phyloP scores from a whole-genome alignment of 2,329 filamentous ascomycete genomes.

The Nemania diffusa region DNA sequence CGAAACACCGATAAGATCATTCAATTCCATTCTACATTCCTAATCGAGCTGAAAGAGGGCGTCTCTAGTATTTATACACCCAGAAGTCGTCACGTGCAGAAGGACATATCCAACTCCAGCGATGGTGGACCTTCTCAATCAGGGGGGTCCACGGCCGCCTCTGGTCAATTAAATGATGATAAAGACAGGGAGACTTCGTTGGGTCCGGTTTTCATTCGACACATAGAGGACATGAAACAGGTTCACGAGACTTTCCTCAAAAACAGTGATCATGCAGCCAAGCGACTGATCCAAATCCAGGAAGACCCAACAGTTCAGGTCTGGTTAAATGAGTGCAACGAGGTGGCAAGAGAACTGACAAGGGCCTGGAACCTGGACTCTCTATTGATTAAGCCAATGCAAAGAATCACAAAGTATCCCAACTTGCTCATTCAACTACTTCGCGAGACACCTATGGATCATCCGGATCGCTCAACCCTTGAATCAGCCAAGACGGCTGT shows the following conservation, averaged over 20 bases:
- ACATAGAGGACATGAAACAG: slow-evolving; percentile 69
- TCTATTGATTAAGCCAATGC: slow-evolving; percentile 95
- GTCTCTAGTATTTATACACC: slow-evolving; percentile 83
- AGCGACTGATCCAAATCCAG: slow-evolving; percentile 70
- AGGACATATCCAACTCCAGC: slow-evolving; percentile 56
- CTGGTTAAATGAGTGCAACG: slow-evolving; percentile 93
- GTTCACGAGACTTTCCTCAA: slow-evolving; percentile 71
- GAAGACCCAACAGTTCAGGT: slow-evolving; percentile 74
- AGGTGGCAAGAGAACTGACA: slow-evolving; percentile 91
- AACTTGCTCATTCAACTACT: slow-evolving; percentile 84
- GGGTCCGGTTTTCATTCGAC: slow-evolving; percentile 64
- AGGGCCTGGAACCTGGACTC: slow-evolving; percentile 95
- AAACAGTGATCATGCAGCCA: slow-evolving; percentile 70
- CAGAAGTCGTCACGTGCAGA: slow-evolving; percentile 56
- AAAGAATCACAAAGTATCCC: slow-evolving; percentile 93
- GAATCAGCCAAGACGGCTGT: slow-evolving; percentile 61
- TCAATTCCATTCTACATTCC: slow-evolving; percentile 82
- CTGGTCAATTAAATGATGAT: slow-evolving; percentile 59
- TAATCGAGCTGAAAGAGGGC: slow-evolving; percentile 82
- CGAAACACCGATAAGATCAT: slow-evolving; percentile 93
- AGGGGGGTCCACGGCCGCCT: slow-evolving; percentile 49
- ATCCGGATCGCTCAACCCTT: slow-evolving; percentile 81
- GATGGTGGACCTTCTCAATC: slow-evolving; percentile 49
- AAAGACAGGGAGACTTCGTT: slow-evolving; percentile 64
- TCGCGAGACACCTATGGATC: slow-evolving; percentile 80